Base-by-base conservation (phyloP, 2,329 filamentous ascomycete genomes). In the Microsporum canis region DNA sequence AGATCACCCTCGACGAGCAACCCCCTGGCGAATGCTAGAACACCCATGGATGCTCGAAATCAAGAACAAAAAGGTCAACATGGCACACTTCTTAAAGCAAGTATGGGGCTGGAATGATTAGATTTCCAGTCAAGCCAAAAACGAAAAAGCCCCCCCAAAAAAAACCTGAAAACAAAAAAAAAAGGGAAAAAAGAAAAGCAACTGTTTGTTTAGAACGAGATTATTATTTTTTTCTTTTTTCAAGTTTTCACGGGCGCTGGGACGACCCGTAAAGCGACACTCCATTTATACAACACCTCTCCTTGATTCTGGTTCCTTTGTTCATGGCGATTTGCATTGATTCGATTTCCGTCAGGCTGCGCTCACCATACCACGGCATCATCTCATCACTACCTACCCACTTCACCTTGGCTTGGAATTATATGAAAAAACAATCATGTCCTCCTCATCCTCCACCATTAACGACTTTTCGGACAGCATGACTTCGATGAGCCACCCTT, bases 11-110 rank as follows among this genome's bases (percentile, higher is more conserved):
- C 85, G 91, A 70, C 83, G 94, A 72, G 94, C 92, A 34, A 95
- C 89, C 63, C 94, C 94, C 10, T 99, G 94, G 94, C 89, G 92
- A 70, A 99, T 99, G 91, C 84, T 96, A 65, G 94, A 99, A 72
- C 94, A 99, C 76, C 94, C 94, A 1, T 99, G 94, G 94, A 96
- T 99, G 87, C 79, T 89, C 47, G 94, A 99, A 70, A 97, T 97
- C 89, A 88, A 87, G 70, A 82, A 84, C 60, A 97, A 96, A 80
- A 89, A 94, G 68, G 94, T 99, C 72, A 97, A 97, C 76, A 97
- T 99, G 91, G 85, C 85, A 66, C 88, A 91, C 70, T 99, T 96
- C 75, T 82, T 99, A 62, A 85, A 87, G 63, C 91, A 94, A 68
- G 94, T 99, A 49, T 99, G 94, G 94, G 94, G 91, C 62, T 99